These are phyloP conservation scores for Entamoeba moshkovskii DNA, from an alignment of 208 protist species.

Conservation along the genomic window DNA sequence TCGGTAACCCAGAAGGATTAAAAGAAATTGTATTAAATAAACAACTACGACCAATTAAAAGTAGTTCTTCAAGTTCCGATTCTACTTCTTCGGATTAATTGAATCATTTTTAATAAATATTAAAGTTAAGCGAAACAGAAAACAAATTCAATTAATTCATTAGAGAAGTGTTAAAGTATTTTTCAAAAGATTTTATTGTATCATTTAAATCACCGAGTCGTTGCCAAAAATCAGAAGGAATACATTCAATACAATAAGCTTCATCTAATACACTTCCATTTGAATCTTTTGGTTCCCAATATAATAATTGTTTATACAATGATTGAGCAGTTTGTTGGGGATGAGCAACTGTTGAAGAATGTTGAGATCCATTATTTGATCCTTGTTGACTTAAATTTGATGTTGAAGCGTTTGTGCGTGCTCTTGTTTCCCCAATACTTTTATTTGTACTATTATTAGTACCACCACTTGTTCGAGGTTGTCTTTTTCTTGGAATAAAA, in stretches of 20 bases:
- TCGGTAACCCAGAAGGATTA: too few species aligned
- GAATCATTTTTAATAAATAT: too few species aligned
- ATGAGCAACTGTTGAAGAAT: neutral
- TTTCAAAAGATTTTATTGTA: neutral
- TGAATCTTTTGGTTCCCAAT: neutral
- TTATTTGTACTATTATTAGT: neutral
- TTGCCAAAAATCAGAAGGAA: neutral
- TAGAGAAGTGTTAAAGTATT: neutral
- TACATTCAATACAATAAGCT: neutral
- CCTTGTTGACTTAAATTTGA: neutral
- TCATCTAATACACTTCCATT: neutral
- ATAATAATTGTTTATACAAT: neutral
- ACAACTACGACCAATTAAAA: too few species aligned
- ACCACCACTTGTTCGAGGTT: neutral
- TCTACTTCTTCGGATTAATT: too few species aligned
- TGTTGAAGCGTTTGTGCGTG: neutral
- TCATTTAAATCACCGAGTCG: neutral
- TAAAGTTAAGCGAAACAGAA: too few species aligned
- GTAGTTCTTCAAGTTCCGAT: too few species aligned
- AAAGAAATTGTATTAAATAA: too few species aligned
- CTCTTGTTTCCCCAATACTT: neutral
- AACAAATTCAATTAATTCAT: too few species aligned
- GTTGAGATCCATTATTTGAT: neutral
- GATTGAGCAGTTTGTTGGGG: neutral
- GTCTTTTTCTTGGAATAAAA: neutral